Percentiles rank a stretch among this genome's conserved stretches.
phyloP scores from a whole-genome alignment of 805 yeast genomes.

The Kodamaea leandrae region DNA sequence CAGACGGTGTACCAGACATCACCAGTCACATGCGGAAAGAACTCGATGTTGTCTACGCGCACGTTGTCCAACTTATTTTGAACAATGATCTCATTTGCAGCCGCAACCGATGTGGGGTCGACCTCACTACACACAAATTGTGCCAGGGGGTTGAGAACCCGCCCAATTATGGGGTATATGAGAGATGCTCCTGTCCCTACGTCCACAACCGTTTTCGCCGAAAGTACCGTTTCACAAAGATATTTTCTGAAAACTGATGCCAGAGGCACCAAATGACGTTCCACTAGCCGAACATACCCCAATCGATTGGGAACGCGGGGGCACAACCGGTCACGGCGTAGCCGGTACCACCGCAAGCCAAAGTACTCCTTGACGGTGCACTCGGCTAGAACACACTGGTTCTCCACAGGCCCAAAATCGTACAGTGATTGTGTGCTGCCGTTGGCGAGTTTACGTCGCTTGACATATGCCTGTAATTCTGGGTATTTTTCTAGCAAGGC shows the following conservation, averaged over 20 bases:
- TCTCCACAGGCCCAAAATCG: conserved; percentile 13
- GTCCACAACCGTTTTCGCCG: conserved; percentile 11
- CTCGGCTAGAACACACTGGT: conserved; percentile 18
- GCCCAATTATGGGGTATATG: conserved; percentile 18
- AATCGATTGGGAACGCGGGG: conserved; percentile 20
- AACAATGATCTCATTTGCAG: conserved; percentile 9
- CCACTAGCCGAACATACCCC: conserved; percentile 18
- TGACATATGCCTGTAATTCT: conserved; percentile 5
- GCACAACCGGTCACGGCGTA: conserved; percentile 16
- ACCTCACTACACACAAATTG: conserved; percentile 18
- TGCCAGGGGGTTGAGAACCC: background rate
- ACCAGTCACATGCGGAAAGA: conserved; percentile 2
- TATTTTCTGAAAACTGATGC: conserved; percentile 9
- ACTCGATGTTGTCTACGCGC: background rate
- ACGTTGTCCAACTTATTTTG: conserved; percentile 3
- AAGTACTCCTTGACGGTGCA: conserved; percentile 14
- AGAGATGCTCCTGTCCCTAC: conserved; percentile 23
- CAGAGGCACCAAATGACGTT: conserved; percentile 10
- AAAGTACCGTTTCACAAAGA: too few species aligned
- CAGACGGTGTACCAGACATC: conserved; percentile 17
- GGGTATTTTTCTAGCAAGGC: conserved; percentile 7
- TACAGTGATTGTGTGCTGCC: conserved; percentile 4
- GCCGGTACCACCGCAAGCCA: conserved; percentile 9
- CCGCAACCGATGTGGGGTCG: conserved; percentile 12
- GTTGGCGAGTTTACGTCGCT: conserved; percentile 6